Conservation (phyloP, 2,329 filamentous ascomycete species). For the Albophoma yamanashiensis region DNA sequence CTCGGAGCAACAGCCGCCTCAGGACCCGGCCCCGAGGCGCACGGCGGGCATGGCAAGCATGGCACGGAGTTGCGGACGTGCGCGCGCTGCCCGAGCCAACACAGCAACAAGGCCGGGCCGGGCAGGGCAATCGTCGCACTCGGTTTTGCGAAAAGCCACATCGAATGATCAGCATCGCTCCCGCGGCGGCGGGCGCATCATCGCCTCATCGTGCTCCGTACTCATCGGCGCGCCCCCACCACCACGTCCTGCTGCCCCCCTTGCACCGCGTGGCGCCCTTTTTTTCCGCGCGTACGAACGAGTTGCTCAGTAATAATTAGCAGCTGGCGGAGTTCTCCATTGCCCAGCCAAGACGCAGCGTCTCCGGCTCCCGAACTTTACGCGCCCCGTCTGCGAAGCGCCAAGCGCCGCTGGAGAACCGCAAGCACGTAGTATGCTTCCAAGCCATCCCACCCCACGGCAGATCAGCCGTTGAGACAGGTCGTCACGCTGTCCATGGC, state of each 20-base stretch:
- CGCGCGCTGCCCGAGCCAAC: too few species aligned
- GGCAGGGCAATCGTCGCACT: background rate
- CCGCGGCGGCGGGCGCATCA: background rate
- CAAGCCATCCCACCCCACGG: background rate
- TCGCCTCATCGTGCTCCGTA: too few species aligned
- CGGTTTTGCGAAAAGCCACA: background rate
- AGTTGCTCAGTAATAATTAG: too few species aligned
- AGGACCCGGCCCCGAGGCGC: background rate
- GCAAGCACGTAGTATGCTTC: too few species aligned
- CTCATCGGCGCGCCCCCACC: background rate
- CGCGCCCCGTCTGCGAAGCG: background rate
- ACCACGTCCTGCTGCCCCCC: background rate
- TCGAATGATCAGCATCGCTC: constrained; percentile 2
- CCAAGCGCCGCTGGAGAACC: background rate
- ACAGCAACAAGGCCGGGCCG: too few species aligned
- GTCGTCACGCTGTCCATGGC: background rate
- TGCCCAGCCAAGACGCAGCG: background rate
- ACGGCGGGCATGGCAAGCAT: too few species aligned
- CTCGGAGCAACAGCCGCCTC: background rate
- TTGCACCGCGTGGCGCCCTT: background rate
- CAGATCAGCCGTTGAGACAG: background rate
- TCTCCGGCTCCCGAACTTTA: background rate
- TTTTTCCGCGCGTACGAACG: background rate
- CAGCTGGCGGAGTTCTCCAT: too few species aligned
- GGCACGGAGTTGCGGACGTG: too few species aligned